phyloP scores from a whole-genome alignment of 2,329 filamentous ascomycete genomes.

The Fusarium sp. region DNA sequence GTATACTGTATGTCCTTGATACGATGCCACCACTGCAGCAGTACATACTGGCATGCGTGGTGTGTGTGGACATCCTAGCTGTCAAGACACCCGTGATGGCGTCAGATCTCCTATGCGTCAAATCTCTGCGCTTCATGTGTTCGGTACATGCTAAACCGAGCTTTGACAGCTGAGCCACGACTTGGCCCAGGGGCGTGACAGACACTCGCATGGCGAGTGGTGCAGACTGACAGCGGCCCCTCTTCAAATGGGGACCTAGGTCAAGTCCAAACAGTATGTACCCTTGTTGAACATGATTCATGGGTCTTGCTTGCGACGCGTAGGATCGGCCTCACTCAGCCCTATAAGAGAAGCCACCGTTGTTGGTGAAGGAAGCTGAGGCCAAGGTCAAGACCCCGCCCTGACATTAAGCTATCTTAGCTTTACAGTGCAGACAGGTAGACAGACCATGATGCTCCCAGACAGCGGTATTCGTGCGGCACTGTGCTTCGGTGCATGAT shows the following conservation, averaged over 20 bases:
- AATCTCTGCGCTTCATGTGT: neutral
- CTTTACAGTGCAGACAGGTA: neutral
- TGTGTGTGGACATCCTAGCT: neutral
- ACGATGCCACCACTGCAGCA: neutral
- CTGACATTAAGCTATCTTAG: slow-evolving; percentile 3
- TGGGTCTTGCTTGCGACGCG: slow-evolving; percentile 37
- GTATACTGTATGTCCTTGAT: slow-evolving; percentile 4
- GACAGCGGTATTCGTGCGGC: slow-evolving; percentile 5
- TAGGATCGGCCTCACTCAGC: slow-evolving; percentile 34
- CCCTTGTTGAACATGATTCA: slow-evolving; percentile 21
- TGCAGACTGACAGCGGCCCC: slow-evolving; percentile 35
- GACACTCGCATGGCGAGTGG: slow-evolving; percentile 21
- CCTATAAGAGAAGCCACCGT: slow-evolving; percentile 31
- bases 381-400: neutral
- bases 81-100: slow-evolving; percentile 4
- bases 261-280: slow-evolving; percentile 12
- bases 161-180: slow-evolving; percentile 5
- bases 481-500: slow-evolving; percentile 4
- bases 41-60: slow-evolving; percentile 1
- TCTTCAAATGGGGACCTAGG: slow-evolving; percentile 16
- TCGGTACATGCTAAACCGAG: neutral
- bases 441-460: slow-evolving; percentile 2
- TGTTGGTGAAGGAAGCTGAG: slow-evolving; percentile 4
- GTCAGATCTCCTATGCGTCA: slow-evolving; percentile 11
- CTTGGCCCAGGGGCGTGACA: slow-evolving; percentile 12